These are phyloP conservation scores for Backusella tarrabulga DNA, from an alignment of 192 early-diverging fungal genomes.

Conservation along the genomic window DNA sequence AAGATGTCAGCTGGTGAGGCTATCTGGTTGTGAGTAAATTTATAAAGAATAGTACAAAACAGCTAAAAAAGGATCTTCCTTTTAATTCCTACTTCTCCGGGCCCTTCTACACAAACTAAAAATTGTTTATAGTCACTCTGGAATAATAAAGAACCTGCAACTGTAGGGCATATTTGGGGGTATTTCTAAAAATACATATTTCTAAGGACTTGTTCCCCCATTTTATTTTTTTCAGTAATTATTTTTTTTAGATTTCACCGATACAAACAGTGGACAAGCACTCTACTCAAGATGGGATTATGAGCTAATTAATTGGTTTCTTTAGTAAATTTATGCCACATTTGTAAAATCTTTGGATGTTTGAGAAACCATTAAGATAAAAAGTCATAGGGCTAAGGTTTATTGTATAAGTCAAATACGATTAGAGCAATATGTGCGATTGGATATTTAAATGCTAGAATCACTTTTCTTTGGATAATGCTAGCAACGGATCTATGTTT, in stretches of 20 bases:
- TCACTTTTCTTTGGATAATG: background rate
- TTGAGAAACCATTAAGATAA: background rate
- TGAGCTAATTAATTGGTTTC: background rate
- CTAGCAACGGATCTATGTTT: no score
- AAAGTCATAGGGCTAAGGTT: background rate
- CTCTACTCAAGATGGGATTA: background rate
- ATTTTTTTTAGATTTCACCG: background rate
- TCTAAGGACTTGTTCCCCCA: background rate
- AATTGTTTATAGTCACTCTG: background rate
- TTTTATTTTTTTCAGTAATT: background rate
- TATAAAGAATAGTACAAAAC: background rate
- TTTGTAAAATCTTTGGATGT: background rate
- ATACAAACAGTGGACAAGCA: background rate
- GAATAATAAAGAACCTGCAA: background rate
- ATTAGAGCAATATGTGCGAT: background rate
- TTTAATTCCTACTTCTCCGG: background rate
- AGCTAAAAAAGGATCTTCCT: no score
- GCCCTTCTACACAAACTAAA: background rate
- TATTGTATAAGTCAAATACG: background rate
- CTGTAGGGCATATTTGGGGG: background rate
- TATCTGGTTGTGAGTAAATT: background rate
- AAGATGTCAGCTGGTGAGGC: background rate
- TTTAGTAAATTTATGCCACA: background rate
- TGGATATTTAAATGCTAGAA: background rate
- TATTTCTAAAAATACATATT: background rate